Base-by-base conservation (phyloP, 208 protist genomes). In the Wallacemonas sp. region DNA sequence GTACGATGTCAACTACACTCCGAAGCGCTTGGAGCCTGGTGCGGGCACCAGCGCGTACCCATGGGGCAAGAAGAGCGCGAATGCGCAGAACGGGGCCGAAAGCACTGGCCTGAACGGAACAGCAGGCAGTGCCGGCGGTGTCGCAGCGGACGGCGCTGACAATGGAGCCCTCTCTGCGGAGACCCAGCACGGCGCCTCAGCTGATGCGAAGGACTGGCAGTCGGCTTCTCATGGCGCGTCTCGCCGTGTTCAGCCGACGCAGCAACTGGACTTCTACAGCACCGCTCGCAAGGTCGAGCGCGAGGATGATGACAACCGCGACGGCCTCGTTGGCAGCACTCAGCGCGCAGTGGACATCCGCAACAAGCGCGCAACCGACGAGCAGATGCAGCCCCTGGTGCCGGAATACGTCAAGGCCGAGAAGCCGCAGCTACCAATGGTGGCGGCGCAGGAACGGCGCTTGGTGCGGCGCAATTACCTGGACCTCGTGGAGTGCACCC, bases 291-390 rank as follows among this genome's bases (percentile, higher is more conserved):
- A 89, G 57, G 76, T 90, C 26, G 90, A 96, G 29, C 79, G 66
- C 23, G 56, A 55, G 8, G 83, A 96, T 61, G 90, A 93, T 46
- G 85, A 95, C 54, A 36, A 30, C 0, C 84, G 90, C 41, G 78
- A 80, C 21, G 82, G 78, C 1, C 65, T 80, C 11, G 85, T 90
- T 0, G 87, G 87, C 17, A 74, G 76, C 41, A 78, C 78, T 29
- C 90, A 95, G 72, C 86, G 90, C 17, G 78, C 78, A 2, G 76
- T 93, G 19, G 84, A 95, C 33, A 92, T 95, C 29, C 83, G 78
- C 54, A 72, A 72, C 14, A 90, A 88, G 70, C 81, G 90, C 26
- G 82, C 80, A 1, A 74, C 55, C 33, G 83, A 90, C 49, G 70
- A 74, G 2, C 19, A 62, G 8, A 68, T 95, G 67, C 60, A 72